Evolutionary conservation across 2,329 filamentous ascomycete species (phyloP).

Genomic region (Arthrocladium fulminans): DNA sequence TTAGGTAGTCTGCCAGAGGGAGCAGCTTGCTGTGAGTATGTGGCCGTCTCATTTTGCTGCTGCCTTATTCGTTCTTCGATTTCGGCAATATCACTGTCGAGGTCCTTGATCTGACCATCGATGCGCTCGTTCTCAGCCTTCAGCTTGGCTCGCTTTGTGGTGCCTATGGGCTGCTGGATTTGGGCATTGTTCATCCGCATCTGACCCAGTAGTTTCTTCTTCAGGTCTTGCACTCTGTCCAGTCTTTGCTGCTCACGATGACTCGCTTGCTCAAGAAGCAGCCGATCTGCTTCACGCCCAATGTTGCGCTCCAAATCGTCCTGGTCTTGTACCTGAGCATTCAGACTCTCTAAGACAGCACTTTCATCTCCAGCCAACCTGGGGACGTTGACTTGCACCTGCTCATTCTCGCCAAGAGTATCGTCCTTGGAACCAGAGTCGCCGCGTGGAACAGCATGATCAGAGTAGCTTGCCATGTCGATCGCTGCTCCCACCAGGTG

Average conservation of each 20-base stretch:
- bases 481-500: not conserved
- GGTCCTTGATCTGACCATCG: conserved; percentile 51
- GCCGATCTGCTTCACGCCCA: conserved; percentile 52
- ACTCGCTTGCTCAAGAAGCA: conserved; percentile 54
- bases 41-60: conserved; percentile 52
- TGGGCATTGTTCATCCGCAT: conserved; percentile 52
- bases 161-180: conserved; percentile 46
- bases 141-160: conserved; percentile 34
- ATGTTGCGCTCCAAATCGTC: conserved; percentile 88
- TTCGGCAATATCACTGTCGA: conserved; percentile 65
- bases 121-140: conserved; percentile 29
- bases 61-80: conserved; percentile 74
- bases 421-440: not conserved
- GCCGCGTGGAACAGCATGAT: not conserved
- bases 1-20: conserved; percentile 55
- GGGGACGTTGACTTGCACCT: not conserved
- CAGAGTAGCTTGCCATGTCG: not conserved
- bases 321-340: conserved; percentile 68
- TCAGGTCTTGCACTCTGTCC: conserved; percentile 47
- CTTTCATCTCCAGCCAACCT: conserved; percentile 36
- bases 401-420: not conserved
- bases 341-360: conserved; percentile 52
- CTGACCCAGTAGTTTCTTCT: conserved; percentile 55
- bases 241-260: conserved; percentile 55
- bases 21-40: conserved; percentile 35